Evolutionary conservation across 225 moss, liverwort and hornwort species (phyloP), one percentile per base, ranked within the genome.

Genomic region (Marchantia paleacea): DNA sequence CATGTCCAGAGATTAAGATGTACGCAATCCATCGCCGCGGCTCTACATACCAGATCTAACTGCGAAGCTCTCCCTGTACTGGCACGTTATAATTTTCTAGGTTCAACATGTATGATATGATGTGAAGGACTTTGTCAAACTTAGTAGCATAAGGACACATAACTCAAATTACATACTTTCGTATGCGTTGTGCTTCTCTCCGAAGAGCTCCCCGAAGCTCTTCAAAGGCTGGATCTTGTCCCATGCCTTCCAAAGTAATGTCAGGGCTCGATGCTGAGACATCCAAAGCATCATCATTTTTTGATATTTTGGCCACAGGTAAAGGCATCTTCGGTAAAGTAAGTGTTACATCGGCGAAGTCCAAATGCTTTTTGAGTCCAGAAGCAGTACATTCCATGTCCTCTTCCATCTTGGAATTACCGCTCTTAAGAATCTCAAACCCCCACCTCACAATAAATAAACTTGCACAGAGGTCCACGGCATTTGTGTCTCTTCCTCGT

Each of bases 331-430:
- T 24, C 3, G 65, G 31, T 25, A 73, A 50, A 7, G 83, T 79
- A 20, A 86, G 2, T 13, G 81, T 75, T 1, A 86, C 82, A 81
- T 83, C 86, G 22, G 78, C 83, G 31, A 86, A 86, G 29, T 86
- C 79, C 12, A 86, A 78, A 62, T 78, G 86, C 78, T 83, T 86
- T 54, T 67, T 78, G 2, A 75, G 55, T 12, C 55, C 55, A 16
- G 81, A 81, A 20, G 81, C 65, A 79, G 75, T 65, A 53, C 82
- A 24, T 13, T 82, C 82, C 82, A 85, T 78, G 3, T 61, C 54
- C 12, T 62, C 20, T 15, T 64, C 50, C 64, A 61, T 60, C 20
- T 20, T 76, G 39, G 54, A 22, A 30, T 4, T 60, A 54, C 65
- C 65, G 69, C 47, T 70, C 69, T 0, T 0, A 11, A 70, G 39